Evolutionary conservation across 441 rosid species (phyloP).

Genomic region (Pelargonium cotyledonis): DNA sequence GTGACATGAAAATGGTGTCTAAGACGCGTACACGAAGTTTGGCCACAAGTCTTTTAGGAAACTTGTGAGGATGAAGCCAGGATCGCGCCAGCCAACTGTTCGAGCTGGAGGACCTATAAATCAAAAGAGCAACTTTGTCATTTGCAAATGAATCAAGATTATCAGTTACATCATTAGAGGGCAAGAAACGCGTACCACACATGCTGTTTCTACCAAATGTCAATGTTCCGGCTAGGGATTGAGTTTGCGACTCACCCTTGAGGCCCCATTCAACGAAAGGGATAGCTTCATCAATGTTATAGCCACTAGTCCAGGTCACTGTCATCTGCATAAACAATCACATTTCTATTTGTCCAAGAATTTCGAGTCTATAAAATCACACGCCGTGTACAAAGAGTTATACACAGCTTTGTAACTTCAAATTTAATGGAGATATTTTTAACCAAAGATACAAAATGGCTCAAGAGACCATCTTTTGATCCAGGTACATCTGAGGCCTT

Average conservation of each 20-base stretch:
- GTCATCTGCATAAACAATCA: conserved; percentile 54
- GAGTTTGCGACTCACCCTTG: conserved; percentile 30
- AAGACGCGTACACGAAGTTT: conserved; percentile 41
- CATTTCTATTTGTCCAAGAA: too few species aligned
- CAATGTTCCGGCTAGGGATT: conserved; percentile 74
- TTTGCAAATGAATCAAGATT: too few species aligned
- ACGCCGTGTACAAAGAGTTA: too few species aligned
- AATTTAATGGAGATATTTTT: too few species aligned
- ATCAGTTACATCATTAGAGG: too few species aligned
- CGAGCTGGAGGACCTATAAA: conserved; percentile 75
- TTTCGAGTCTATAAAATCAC: too few species aligned
- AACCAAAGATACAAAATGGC: too few species aligned
- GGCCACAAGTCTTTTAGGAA: conserved; percentile 89
- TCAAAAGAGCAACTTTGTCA: background rate
- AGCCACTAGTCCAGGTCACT: conserved; percentile 95
- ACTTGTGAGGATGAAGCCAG: conserved; percentile 84
- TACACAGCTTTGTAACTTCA: too few species aligned
- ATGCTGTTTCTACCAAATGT: conserved; percentile 64
- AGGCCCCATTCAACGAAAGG: conserved; percentile 79
- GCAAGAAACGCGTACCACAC: conserved; percentile 57
- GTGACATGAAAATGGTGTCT: background rate
- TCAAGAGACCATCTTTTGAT: too few species aligned
- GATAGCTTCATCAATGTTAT: conserved; percentile 55
- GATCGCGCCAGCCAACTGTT: conserved; percentile 92
- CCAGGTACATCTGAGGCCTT: too few species aligned